Conservation (phyloP, 495 filamentous ascomycete species). For the Trichodelitschia bisporula region DNA sequence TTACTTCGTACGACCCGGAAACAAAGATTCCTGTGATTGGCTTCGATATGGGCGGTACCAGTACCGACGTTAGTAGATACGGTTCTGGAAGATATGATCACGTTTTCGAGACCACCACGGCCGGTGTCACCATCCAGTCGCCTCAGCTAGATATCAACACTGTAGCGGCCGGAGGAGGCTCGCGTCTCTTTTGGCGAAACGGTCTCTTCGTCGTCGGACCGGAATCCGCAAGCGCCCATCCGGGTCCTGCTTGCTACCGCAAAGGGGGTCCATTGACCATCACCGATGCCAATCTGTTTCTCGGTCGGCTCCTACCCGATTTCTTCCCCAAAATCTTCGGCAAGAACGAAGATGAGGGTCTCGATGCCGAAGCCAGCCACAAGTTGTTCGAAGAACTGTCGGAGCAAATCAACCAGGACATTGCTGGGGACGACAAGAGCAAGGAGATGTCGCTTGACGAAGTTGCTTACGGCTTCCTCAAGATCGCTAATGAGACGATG, state of each 20-base stretch:
- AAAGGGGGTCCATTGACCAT: conserved; percentile 86
- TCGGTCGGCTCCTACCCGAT: conserved; percentile 69
- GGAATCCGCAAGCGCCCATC: conserved; percentile 81
- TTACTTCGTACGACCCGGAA: conserved; percentile 70
- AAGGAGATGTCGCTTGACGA: conserved; percentile 65
- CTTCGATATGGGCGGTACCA: conserved; percentile 93
- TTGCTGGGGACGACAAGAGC: conserved; percentile 23
- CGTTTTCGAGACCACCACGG: conserved; percentile 92
- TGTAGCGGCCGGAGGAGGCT: conserved; percentile 82
- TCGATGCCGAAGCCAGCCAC: conserved; percentile 57
- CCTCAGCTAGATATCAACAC: conserved; percentile 97
- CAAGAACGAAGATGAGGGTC: conserved; percentile 62
- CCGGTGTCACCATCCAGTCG: conserved; percentile 82
- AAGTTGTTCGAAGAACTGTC: conserved; percentile 57
- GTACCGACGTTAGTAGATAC: conserved; percentile 82
- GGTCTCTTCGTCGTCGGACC: conserved; percentile 92
- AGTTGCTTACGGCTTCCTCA: conserved; percentile 73
- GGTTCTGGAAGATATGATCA: conserved; percentile 80
- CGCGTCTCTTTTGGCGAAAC: conserved; percentile 70
- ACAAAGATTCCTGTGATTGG: conserved; percentile 84
- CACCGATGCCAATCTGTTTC: conserved; percentile 79
- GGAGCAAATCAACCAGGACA: conserved; percentile 45
- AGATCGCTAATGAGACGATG: conserved; percentile 93
- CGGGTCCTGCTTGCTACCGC: conserved; percentile 81
- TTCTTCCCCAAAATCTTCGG: conserved; percentile 98